Base-by-base conservation (phyloP, 1,284 basidiomycete genomes). In the Trichosporon inkin region DNA sequence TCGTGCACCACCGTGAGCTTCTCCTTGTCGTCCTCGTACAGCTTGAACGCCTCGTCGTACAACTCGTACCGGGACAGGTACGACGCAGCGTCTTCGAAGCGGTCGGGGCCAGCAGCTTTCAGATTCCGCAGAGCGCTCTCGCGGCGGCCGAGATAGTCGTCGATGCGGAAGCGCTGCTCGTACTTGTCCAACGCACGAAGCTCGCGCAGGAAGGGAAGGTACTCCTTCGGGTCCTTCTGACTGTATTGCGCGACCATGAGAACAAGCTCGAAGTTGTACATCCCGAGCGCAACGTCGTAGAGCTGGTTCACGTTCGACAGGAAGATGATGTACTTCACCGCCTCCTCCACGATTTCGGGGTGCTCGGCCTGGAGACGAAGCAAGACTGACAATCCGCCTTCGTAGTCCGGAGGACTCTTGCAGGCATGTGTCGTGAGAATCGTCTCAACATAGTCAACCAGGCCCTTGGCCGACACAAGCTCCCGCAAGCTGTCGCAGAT, bases 261-360 rank as follows among this genome's bases (percentile, higher is more conserved):
- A 2, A 97, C 94, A 2, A 99, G 82, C 20, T 89, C 87, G 78
- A 99, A 97, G 77, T 99, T 92, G 77, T 99, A 99, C 92, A 98
- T 98, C 22, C 96, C 95, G 22, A 99, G 83, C 1, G 96, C 96
- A 6, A 90, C 89, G 73, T 98, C 87, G 79, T 94, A 99, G 2
- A 99, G 83, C 63, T 84, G 84, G 69, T 99, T 87, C 0, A 93
- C 92, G 71, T 98, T 92, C 16, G 92, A 92, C 34, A 99, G 84
- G 82, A 98, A 99, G 75, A 99, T 96, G 75, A 99, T 89, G 72
- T 99, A 99, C 75, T 95, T 97, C 70, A 98, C 89, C 2, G 95
- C 95, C 59, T 97, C 93, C 72, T 98, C 92, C 5, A 96, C 90
- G 0, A 92, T 79, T 38, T 85, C 82, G 0, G 88, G 84, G 65